phyloP scores from a whole-genome alignment of 2,329 filamentous ascomycete genomes.

The Parastagonospora nodorum region DNA sequence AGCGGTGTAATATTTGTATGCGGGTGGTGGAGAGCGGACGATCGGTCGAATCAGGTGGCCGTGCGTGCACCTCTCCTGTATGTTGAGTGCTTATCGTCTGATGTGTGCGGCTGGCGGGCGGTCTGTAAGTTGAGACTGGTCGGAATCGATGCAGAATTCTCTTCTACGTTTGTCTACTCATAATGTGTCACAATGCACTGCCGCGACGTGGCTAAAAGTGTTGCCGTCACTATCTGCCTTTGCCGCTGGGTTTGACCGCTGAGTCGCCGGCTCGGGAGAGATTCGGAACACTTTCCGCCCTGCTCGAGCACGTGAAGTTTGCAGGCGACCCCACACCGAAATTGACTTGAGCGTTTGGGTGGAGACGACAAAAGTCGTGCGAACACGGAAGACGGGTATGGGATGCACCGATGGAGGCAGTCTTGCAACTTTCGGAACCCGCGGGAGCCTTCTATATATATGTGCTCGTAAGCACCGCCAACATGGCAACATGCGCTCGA shows the following conservation, averaged over 20 bases:
- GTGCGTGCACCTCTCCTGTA: conserved; percentile 13
- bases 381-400: no score
- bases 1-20: conserved; percentile 36
- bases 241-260: not conserved
- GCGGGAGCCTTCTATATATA: not conserved
- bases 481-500: not conserved
- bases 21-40: conserved; percentile 11
- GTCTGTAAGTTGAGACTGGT: conserved; percentile 3
- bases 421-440: no score
- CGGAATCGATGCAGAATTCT: not conserved
- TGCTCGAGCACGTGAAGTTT: not conserved
- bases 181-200: not conserved
- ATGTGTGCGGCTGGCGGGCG: not conserved
- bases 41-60: conserved; percentile 19
- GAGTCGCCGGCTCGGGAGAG: conserved; percentile 9
- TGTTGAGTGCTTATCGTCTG: conserved; percentile 5
- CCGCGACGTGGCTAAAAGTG: conserved; percentile 22
- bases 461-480: not conserved
- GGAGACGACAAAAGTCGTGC: not conserved
- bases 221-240: conserved; percentile 30
- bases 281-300: conserved; percentile 8
- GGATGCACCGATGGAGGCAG: no score
- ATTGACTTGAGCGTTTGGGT: not conserved
- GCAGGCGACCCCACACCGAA: not conserved
- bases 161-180: not conserved